Evolutionary conservation across 805 yeast species (phyloP).

Genomic region (Yarrowia hollandica): DNA sequence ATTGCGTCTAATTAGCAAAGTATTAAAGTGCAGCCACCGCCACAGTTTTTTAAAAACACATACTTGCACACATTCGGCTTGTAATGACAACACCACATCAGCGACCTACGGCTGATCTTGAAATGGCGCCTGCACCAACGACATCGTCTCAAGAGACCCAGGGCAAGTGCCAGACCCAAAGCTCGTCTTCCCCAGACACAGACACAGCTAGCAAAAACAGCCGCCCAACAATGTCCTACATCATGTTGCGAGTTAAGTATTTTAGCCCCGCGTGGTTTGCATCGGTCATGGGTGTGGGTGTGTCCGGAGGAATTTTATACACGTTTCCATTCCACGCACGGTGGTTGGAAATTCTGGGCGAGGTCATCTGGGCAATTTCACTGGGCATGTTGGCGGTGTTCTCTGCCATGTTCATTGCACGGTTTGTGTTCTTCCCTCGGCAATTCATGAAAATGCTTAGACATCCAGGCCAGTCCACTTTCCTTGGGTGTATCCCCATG

Average conservation of each 20-base stretch:
- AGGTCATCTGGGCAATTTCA: slow-evolving; percentile 63
- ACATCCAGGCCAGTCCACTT: slow-evolving; percentile 54
- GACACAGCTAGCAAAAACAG: not conserved
- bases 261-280: slow-evolving; percentile 54
- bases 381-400: slow-evolving; percentile 47
- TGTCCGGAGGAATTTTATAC: slow-evolving; percentile 60
- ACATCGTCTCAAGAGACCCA: slow-evolving; percentile 10
- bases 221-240: slow-evolving; percentile 21
- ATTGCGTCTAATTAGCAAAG: slow-evolving; percentile 24
- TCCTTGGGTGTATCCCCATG: slow-evolving; percentile 81
- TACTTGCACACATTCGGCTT: not conserved
- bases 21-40: slow-evolving; percentile 29
- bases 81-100: not conserved
- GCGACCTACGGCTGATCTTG: not conserved
- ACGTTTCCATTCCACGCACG: slow-evolving; percentile 62
- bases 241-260: slow-evolving; percentile 33
- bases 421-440: slow-evolving; percentile 46
- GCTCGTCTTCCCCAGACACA: not conserved
- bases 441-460: slow-evolving; percentile 40
- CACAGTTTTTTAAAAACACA: slow-evolving; percentile 3
- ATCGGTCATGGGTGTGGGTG: slow-evolving; percentile 84
- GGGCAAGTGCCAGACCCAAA: not conserved
- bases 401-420: slow-evolving; percentile 46
- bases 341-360: slow-evolving; percentile 60
- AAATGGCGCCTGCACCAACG: slow-evolving; percentile 15